Base-by-base conservation (phyloP, 148 eudicot genomes). In the Pharnaceum exiguum region DNA sequence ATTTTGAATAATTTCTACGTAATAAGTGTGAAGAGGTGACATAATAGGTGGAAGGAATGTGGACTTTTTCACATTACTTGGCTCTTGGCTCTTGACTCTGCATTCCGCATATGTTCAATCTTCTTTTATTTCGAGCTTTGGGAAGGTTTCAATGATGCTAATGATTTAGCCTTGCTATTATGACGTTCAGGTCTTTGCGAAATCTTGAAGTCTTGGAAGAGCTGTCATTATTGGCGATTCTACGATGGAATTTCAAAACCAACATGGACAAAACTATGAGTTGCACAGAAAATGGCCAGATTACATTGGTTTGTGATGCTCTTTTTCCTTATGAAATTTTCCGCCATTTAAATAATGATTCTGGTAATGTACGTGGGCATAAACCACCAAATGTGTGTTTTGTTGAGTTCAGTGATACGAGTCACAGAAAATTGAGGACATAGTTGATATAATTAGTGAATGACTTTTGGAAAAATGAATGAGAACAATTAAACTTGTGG, bases 171-270 rank as follows among this genome's bases (percentile, higher is more conserved):
- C 36, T 21, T 45, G 46, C 51, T 26, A 27, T 57, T 51, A 17
- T 70, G 10, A 12, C 12, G 53, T 52, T 51, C 80, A 90, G 99
- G 85, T 89, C 91, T 46, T 70, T 93, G 40, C 89, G 85, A 60
- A 82, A 83, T 56, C 88, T 93, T 56, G 75, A 85, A 65, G 68
- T 79, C 35, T 57, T 86, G 71, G 87, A 75, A 19, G 80, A 79
- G 57, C 48, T 73, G 63, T 71, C 89, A 44, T 53, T 86, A 60
- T 74, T 71, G 76, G 79, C 96, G 66, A 67, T 84, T 55, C 77
- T 93, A 30, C 74, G 95, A 62, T 93, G 96, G 99, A 93, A 74
- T 68, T 81, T 79, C 80, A 89, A 74, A 82, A 64, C 71, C 64
- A 82, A 85, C 72, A 86, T 93, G 95, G 80, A 78, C 56, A 93